Percentiles rank a stretch among this genome's conserved stretches.
Evolutionary conservation across 805 yeast species (phyloP).

Genomic region (Candida golubevii): DNA sequence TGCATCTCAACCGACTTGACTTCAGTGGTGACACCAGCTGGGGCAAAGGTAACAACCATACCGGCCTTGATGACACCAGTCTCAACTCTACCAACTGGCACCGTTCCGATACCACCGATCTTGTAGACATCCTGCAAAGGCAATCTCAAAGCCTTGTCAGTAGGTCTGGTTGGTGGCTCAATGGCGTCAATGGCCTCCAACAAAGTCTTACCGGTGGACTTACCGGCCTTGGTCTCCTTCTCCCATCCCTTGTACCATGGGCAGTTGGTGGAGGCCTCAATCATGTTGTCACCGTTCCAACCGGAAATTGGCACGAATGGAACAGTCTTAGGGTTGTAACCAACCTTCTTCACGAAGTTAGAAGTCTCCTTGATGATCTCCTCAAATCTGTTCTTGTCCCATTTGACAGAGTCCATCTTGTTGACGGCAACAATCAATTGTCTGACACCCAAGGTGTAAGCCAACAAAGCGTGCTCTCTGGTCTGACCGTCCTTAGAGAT

Average conservation of each 20-base stretch:
- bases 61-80: constrained; percentile 90
- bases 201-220: constrained; percentile 71
- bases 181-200: constrained; percentile 82
- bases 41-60: constrained; percentile 86
- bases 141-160: constrained; percentile 83
- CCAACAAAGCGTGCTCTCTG: constrained; percentile 81
- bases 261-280: constrained; percentile 76
- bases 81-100: constrained; percentile 92
- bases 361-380: constrained; percentile 74
- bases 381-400: constrained; percentile 77
- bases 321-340: constrained; percentile 77
- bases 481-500: constrained; percentile 93
- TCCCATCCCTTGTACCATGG: constrained; percentile 88
- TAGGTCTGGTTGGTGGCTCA: constrained; percentile 77
- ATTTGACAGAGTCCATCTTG: constrained; percentile 93
- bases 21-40: constrained; percentile 85
- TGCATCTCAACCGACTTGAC: constrained; percentile 89
- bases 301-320: constrained; percentile 84
- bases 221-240: constrained; percentile 70
- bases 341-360: constrained; percentile 80
- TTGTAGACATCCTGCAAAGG: constrained; percentile 90
- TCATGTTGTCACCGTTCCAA: constrained; percentile 92
- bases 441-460: constrained; percentile 83
- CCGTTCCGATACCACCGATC: constrained; percentile 90
- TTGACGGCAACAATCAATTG: constrained; percentile 87